These are phyloP conservation scores for Ascochyta koolunga DNA, from an alignment of 2,329 filamentous ascomycete genomes.

Conservation along the genomic window DNA sequence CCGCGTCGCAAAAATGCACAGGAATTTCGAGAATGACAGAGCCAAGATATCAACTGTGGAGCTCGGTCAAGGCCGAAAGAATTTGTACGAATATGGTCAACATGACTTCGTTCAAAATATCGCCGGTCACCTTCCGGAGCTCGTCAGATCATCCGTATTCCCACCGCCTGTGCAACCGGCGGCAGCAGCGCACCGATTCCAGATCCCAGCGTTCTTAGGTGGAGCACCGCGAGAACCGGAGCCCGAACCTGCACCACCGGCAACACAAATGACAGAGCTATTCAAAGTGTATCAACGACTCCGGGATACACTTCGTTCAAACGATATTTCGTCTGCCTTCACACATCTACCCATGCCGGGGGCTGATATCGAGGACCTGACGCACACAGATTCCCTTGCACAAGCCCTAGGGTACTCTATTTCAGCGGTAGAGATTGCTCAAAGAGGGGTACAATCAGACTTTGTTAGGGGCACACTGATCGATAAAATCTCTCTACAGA, in stretches of 20 bases:
- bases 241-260: background rate
- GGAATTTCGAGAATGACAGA: constrained; percentile 45
- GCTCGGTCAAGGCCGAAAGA: constrained; percentile 51
- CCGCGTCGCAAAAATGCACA: constrained; percentile 60
- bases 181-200: constrained; percentile 36
- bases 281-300: constrained; percentile 62
- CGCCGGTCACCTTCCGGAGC: constrained; percentile 48
- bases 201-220: constrained; percentile 39
- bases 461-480: constrained; percentile 73
- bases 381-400: constrained; percentile 64
- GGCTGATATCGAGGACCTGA: constrained; percentile 53
- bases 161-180: constrained; percentile 22
- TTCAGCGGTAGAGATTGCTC: constrained; percentile 86
- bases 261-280: constrained; percentile 53
- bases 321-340: constrained; percentile 57
- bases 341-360: constrained; percentile 50
- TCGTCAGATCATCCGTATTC: constrained; percentile 29
- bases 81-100: constrained; percentile 59
- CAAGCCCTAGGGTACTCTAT: constrained; percentile 81
- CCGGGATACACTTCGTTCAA: constrained; percentile 60
- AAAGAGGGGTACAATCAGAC: constrained; percentile 80
- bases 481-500: constrained; percentile 82
- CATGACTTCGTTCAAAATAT: constrained; percentile 59
- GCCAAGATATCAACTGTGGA: constrained; percentile 31
- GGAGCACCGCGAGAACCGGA: constrained; percentile 15